Evolutionary conservation across 176 grass and related monocot genomes (phyloP), one percentile per base, ranked within the genome.

Genomic region (Dactylis glomerata): DNA sequence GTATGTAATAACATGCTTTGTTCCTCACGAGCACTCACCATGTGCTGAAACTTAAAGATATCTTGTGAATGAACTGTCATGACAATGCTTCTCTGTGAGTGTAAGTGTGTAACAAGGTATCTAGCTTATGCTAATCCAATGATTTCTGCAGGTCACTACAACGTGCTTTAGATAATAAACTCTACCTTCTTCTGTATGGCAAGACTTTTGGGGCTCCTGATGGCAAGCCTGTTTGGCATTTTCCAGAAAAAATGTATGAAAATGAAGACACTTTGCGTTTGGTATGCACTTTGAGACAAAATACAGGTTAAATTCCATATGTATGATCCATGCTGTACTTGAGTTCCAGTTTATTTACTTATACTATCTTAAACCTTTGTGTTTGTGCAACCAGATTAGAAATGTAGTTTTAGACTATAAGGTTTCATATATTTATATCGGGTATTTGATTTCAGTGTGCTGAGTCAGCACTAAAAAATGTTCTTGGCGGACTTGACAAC

Each of bases 101-200:
- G 19, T 77, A 33, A 33, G 26, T 69, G 40, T 20, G n/a, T 69
- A 54, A 1, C 42, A 47, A 30, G 28, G 8, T 41, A 54, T 57
- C n/a, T 61, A 42, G 20, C 40, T 47, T 62, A 44, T 42, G 42
- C 82, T 82, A 52, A 89, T 54, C 22, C 10, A 34, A 58, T 36
- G 9, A 62, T 71, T 79, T 36, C 65, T 90, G 77, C 77, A 97
- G 95, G 88, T 95, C 96, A 62, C 74, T 98, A 66, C 83, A 98
- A 42, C 91, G 96, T 84, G 93, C 91, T 87, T 87, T 98, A 65
- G 96, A 98, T 46, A 89, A 84, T 52, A 98, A 85, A 80, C 93
- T 98, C 13, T 98, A 95, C 86, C 96, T 98, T 84, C 89, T 98
- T 27, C 64, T 98, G 55, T 95, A 98, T 73, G 91, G 96, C 47